A percentile compares a stretch with the other conserved stretches of the same genome.
phyloP scores from a whole-genome alignment of 2,329 filamentous ascomycete species.

The Botrytis paeoniae region DNA sequence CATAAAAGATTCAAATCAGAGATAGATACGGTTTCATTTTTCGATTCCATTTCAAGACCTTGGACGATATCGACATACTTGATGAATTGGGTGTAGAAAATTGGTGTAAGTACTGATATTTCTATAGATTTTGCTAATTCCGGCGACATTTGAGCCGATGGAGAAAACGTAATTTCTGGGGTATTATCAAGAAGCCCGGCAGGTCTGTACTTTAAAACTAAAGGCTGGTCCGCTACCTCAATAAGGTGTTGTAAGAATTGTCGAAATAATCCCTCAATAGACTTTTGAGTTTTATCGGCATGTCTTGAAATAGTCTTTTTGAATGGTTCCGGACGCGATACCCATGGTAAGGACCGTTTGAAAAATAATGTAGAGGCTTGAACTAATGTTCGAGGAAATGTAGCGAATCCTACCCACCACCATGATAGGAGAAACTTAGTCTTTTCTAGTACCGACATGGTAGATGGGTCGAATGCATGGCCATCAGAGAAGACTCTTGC shows the following conservation, averaged over 20 bases:
- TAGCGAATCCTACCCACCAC: constrained; percentile 67
- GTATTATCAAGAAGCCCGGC: constrained; percentile 45
- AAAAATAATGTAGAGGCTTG: constrained; percentile 60
- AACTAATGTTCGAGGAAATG: constrained; percentile 62
- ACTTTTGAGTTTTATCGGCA: constrained; percentile 49
- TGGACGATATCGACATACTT: constrained; percentile 47
- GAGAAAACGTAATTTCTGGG: constrained; percentile 43
- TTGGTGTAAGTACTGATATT: constrained; percentile 59
- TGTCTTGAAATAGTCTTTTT: constrained; percentile 52
- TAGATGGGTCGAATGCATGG: constrained; percentile 48
- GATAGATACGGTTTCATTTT: constrained; percentile 6
- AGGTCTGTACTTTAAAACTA: constrained; percentile 54
- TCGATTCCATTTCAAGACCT: not conserved
- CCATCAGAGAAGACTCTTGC: constrained; percentile 56
- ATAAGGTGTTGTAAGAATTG: constrained; percentile 51
- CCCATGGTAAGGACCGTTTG: constrained; percentile 56
- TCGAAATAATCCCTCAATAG: constrained; percentile 48
- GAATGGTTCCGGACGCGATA: constrained; percentile 62
- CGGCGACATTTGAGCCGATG: constrained; percentile 27
- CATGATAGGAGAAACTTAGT: constrained; percentile 51
- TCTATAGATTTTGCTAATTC: constrained; percentile 42
- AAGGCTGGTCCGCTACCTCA: constrained; percentile 42
- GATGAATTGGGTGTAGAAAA: constrained; percentile 65
- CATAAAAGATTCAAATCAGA: not conserved
- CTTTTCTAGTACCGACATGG: constrained; percentile 45